A percentile compares a stretch with the other conserved stretches of the same genome.
Conservation (phyloP, 1,284 basidiomycete genomes). For the Sporisorium reilianum region DNA sequence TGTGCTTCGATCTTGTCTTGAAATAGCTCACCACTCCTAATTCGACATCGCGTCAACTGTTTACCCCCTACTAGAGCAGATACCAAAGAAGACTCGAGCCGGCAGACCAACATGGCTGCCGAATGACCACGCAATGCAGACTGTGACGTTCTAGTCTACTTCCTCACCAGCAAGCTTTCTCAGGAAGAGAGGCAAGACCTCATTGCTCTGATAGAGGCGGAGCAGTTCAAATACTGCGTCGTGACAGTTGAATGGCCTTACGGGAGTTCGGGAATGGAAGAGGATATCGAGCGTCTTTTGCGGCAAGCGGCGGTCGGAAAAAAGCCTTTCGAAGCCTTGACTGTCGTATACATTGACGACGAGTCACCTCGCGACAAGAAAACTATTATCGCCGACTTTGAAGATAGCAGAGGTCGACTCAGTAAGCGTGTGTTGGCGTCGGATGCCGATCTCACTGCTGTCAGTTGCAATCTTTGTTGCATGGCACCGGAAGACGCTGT, state of each 20-base stretch:
- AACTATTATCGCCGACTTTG: conserved; percentile 8
- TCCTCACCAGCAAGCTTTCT: conserved; percentile 18
- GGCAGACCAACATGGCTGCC: conserved; percentile 12
- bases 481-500: conserved; percentile 11
- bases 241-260: conserved; percentile 17
- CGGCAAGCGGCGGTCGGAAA: conserved; percentile 5
- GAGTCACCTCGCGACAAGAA: conserved; percentile 13
- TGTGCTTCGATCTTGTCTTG: too few relatives aligned
- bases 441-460: conserved; percentile 7
- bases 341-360: conserved; percentile 19
- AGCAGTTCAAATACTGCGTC: conserved; percentile 8
- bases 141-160: conserved; percentile 7
- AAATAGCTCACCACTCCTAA: too few relatives aligned
- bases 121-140: conserved; percentile 13
- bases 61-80: conserved; percentile 2
- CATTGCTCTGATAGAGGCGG: conserved; percentile 9
- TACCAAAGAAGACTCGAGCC: conserved; percentile 4
- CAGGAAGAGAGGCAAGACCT: conserved; percentile 11
- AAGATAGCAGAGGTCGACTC: conserved; percentile 9
- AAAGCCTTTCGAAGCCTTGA: conserved; percentile 12
- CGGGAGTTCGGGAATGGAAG: conserved; percentile 9
- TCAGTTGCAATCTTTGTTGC: conserved; percentile 20
- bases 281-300: conserved; percentile 10
- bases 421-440: conserved; percentile 7
- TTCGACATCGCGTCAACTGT: too few relatives aligned